Conservation (phyloP, 768 basidiomycete species). For the Cystoderma amianthinum region DNA sequence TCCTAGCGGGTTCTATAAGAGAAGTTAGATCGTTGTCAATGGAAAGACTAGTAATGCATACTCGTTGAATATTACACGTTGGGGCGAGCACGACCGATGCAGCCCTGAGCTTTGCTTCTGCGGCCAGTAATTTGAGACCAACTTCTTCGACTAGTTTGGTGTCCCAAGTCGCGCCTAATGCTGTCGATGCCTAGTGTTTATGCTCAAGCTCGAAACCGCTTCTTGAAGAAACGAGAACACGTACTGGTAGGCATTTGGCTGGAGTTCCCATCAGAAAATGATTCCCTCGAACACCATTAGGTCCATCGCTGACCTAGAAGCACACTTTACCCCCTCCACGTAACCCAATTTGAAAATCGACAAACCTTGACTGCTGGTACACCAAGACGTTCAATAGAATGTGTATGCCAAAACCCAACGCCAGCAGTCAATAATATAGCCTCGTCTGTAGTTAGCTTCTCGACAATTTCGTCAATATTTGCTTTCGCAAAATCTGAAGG, state of each 20-base stretch:
- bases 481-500: conserved; percentile 67
- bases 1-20: conserved; percentile 55
- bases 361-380: conserved; percentile 65
- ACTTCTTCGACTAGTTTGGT: conserved; percentile 53
- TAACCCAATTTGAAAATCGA: neutral
- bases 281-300: conserved; percentile 69
- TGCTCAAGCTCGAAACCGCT: neutral
- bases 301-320: conserved; percentile 69
- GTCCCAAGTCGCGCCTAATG: conserved; percentile 73
- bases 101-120: conserved; percentile 64
- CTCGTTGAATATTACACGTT: conserved; percentile 81
- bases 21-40: too few relatives aligned
- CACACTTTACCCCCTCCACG: neutral
- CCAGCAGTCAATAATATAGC: conserved; percentile 68
- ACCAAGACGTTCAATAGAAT: conserved; percentile 54
- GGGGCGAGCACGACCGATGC: conserved; percentile 71
- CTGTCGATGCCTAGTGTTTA: conserved; percentile 55
- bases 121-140: conserved; percentile 58
- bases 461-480: conserved; percentile 51
- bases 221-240: conserved; percentile 9
- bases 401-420: conserved; percentile 75
- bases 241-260: conserved; percentile 68
- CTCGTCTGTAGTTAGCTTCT: conserved; percentile 67
- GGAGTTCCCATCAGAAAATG: conserved; percentile 80
- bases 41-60: conserved; percentile 15